Evolutionary conservation across 495 filamentous ascomycete species (phyloP).

Genomic region (Neurospora intermedia): DNA sequence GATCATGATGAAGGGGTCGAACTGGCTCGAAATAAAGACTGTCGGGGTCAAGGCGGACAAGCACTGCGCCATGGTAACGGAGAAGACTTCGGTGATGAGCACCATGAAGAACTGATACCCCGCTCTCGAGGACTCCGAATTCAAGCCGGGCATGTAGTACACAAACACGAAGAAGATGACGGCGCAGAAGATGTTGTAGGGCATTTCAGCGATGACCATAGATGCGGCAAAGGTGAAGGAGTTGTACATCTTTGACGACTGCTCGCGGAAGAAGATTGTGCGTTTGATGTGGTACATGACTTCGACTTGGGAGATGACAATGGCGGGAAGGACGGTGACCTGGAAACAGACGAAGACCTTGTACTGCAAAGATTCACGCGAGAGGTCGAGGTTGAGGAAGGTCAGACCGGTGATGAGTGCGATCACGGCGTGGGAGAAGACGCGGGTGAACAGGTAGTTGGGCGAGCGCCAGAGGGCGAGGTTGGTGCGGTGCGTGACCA

Average conservation of each 20-base stretch:
- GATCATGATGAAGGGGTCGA: slow-evolving; percentile 71
- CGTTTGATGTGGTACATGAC: slow-evolving; percentile 67
- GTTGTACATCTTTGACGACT: slow-evolving; percentile 66
- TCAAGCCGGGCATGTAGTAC: slow-evolving; percentile 63
- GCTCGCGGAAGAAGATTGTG: slow-evolving; percentile 68
- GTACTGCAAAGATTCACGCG: slow-evolving; percentile 59
- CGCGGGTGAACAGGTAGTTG: slow-evolving; percentile 66
- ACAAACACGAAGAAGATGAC: slow-evolving; percentile 64
- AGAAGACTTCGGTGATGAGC: slow-evolving; percentile 64
- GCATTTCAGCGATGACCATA: slow-evolving; percentile 65
- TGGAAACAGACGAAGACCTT: slow-evolving; percentile 80
- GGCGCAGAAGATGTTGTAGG: slow-evolving; percentile 64
- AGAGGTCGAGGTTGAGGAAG: slow-evolving; percentile 59
- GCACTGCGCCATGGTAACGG: slow-evolving; percentile 60
- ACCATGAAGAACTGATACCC: slow-evolving; percentile 80
- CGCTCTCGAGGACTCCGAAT: slow-evolving; percentile 43
- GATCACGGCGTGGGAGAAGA: slow-evolving; percentile 67
- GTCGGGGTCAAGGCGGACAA: slow-evolving; percentile 59
- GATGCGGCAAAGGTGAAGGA: slow-evolving; percentile 59
- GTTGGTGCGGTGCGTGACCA: slow-evolving; percentile 54
- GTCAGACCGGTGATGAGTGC: slow-evolving; percentile 63
- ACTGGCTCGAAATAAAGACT: slow-evolving; percentile 49
- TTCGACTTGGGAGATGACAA: slow-evolving; percentile 68
- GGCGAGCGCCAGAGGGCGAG: slow-evolving; percentile 62
- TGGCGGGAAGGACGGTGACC: slow-evolving; percentile 61